Evolutionary conservation across 1,139 yeast species (phyloP).

Genomic region (Candida labiduridarum): DNA sequence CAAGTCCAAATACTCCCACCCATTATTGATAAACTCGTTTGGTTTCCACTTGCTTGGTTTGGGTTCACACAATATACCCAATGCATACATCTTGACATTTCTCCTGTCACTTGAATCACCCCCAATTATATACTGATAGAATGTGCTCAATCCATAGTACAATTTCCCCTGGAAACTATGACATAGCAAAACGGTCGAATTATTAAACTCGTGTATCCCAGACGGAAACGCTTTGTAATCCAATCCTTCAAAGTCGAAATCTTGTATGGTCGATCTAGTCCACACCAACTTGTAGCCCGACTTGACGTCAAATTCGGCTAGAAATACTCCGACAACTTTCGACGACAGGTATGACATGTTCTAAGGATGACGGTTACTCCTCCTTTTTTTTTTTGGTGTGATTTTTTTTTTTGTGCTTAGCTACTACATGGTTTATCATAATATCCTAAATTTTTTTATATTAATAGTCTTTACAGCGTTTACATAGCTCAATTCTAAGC

Average conservation of each 20-base stretch:
- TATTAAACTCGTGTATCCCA: slow-evolving; percentile 68
- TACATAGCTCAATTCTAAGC: slow-evolving; percentile 25
- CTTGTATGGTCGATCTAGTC: slow-evolving; percentile 35
- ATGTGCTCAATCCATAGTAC: slow-evolving; percentile 43
- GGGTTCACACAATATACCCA: slow-evolving; percentile 63
- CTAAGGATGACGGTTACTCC: background rate
- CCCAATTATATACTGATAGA: slow-evolving; percentile 29
- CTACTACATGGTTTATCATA: background rate
- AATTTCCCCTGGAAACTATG: slow-evolving; percentile 30
- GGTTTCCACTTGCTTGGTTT: slow-evolving; percentile 49
- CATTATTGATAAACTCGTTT: slow-evolving; percentile 49
- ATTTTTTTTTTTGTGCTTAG: background rate
- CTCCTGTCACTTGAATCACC: slow-evolving; percentile 36
- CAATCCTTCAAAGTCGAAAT: slow-evolving; percentile 37
- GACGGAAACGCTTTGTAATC: slow-evolving; percentile 83
- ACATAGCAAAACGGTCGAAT: slow-evolving; percentile 47
- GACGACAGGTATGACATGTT: slow-evolving; percentile 22
- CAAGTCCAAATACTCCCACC: slow-evolving; percentile 58
- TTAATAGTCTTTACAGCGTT: background rate
- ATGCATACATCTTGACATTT: slow-evolving; percentile 63
- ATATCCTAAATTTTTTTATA: background rate
- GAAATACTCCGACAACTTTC: slow-evolving; percentile 52
- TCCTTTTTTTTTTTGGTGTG: background rate
- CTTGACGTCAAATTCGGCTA: slow-evolving; percentile 64
- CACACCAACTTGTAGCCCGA: slow-evolving; percentile 65